Evolutionary conservation across 2,329 filamentous ascomycete species (phyloP).

Genomic region (Paramyrothecium sp.): DNA sequence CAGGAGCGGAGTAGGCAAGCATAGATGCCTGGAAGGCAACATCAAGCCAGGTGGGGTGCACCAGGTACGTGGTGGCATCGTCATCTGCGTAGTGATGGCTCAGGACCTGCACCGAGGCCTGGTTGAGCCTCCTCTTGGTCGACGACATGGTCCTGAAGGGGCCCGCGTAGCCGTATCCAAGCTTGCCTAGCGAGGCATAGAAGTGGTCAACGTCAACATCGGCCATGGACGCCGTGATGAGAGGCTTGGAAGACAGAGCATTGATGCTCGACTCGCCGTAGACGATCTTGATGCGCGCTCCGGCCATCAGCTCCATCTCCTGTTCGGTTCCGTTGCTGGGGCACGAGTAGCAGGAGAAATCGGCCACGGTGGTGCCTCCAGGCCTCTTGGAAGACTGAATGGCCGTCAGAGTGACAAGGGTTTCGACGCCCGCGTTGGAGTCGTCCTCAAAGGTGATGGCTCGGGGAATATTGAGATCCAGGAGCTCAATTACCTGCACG

Average conservation of each 20-base stretch:
- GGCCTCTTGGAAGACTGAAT: slow-evolving; percentile 3
- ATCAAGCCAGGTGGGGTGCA: slow-evolving; percentile 30
- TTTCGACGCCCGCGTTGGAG: slow-evolving; percentile 9
- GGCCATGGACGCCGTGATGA: slow-evolving; percentile 4
- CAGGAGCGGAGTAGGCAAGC: slow-evolving; percentile 25
- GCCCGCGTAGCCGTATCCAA: slow-evolving; percentile 14
- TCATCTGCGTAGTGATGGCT: not conserved
- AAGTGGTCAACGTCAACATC: slow-evolving; percentile 16
- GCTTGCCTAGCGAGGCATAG: slow-evolving; percentile 12
- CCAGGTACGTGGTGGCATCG: slow-evolving; percentile 11
- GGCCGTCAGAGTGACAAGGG: slow-evolving; percentile 7
- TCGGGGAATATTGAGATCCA: slow-evolving; percentile 9
- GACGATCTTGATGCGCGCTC: not conserved
- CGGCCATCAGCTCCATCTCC: not conserved
- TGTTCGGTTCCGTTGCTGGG: not conserved
- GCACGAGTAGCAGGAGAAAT: not conserved
- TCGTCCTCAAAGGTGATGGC: slow-evolving; percentile 11
- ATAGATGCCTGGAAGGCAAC: slow-evolving; percentile 28
- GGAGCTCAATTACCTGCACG: slow-evolving; percentile 3
- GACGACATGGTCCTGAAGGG: slow-evolving; percentile 14
- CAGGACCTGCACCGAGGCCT: not conserved
- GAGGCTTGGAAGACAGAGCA: not conserved
- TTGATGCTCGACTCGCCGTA: slow-evolving; percentile 3
- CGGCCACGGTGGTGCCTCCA: slow-evolving; percentile 2
- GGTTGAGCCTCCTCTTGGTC: slow-evolving; percentile 8